phyloP scores from a whole-genome alignment of 345 rosid species.

The Gossypium mustelinum region DNA sequence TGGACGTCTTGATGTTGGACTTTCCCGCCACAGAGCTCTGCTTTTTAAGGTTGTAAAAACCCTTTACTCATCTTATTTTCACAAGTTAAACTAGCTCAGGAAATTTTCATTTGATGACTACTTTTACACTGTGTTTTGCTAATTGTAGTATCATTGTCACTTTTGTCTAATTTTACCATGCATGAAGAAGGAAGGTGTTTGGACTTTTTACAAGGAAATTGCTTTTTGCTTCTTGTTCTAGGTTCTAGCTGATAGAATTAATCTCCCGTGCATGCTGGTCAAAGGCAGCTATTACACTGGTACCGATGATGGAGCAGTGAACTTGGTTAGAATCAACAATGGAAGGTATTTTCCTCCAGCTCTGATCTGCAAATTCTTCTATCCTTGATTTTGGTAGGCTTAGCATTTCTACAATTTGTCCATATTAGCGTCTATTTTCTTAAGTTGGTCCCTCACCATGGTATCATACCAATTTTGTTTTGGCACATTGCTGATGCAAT shows the following conservation, averaged over 20 bases:
- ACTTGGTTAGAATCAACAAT: conserved; percentile 62
- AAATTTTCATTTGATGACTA: background rate
- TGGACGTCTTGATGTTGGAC: conserved; percentile 80
- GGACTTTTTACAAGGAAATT: conserved; percentile 8
- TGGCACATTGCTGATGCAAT: conserved; percentile 9
- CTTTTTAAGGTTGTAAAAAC: conserved; percentile 73
- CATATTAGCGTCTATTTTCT: background rate
- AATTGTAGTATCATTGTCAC: background rate
- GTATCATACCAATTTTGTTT: conserved; percentile 10
- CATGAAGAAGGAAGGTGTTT: background rate
- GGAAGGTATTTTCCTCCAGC: conserved; percentile 50
- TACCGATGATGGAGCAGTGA: conserved; percentile 95
- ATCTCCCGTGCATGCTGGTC: conserved; percentile 89
- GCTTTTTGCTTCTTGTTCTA: conserved; percentile 31
- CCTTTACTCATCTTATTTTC: conserved; percentile 8
- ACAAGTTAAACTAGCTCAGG: conserved; percentile 1
- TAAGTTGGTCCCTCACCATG: background rate
- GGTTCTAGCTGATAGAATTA: conserved; percentile 88
- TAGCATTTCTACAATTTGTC: background rate
- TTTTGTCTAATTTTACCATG: background rate
- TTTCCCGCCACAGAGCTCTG: conserved; percentile 93
- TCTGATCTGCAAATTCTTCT: conserved; percentile 9
- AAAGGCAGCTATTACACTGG: conserved; percentile 97
- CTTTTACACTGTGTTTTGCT: background rate
- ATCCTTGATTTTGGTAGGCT: background rate